Evolutionary conservation across 805 yeast species (phyloP).

Genomic region (Blastobotrys robertii): DNA sequence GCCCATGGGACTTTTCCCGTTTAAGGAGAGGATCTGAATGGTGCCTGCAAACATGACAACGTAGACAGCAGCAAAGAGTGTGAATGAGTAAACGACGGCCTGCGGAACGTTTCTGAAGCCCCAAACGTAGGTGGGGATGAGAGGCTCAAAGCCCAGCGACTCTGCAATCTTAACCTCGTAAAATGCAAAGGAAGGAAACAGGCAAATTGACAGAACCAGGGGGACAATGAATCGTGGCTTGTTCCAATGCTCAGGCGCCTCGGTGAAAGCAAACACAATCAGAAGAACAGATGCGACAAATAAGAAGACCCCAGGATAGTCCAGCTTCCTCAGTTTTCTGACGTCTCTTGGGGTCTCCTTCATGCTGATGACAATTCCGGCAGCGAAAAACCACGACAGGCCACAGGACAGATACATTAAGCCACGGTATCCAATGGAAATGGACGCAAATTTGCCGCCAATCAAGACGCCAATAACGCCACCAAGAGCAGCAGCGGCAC

Average conservation of each 20-base stretch:
- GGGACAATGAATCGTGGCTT: slow-evolving; percentile 35
- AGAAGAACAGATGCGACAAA: slow-evolving; percentile 31
- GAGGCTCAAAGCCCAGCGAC: slow-evolving; percentile 9
- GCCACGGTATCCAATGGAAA: slow-evolving; percentile 33
- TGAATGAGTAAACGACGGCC: slow-evolving; percentile 17
- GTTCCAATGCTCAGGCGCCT: slow-evolving; percentile 37
- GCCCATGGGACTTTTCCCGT: slow-evolving; percentile 25
- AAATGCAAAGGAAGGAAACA: slow-evolving; percentile 21
- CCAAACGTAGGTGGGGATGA: slow-evolving; percentile 25
- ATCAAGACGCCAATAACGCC: slow-evolving; percentile 34
- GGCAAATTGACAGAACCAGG: slow-evolving; percentile 30
- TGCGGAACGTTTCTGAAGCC: slow-evolving; percentile 21
- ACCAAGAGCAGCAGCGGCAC: slow-evolving; percentile 23
- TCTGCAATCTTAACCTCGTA: slow-evolving; percentile 24
- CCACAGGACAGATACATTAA: slow-evolving; percentile 33
- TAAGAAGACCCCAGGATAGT: slow-evolving; percentile 29
- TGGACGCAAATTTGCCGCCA: slow-evolving; percentile 37
- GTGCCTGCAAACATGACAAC: slow-evolving; percentile 17
- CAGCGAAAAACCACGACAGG: slow-evolving; percentile 15
- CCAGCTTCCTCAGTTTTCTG: slow-evolving; percentile 23
- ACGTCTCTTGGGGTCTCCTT: slow-evolving; percentile 22
- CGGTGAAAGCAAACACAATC: slow-evolving; percentile 36
- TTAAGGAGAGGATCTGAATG: slow-evolving; percentile 24
- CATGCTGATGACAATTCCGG: slow-evolving; percentile 24
- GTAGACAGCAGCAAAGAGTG: slow-evolving; percentile 18